phyloP scores from a whole-genome alignment of 2,329 filamentous ascomycete species.

The Sclerotiophoma versabilis region DNA sequence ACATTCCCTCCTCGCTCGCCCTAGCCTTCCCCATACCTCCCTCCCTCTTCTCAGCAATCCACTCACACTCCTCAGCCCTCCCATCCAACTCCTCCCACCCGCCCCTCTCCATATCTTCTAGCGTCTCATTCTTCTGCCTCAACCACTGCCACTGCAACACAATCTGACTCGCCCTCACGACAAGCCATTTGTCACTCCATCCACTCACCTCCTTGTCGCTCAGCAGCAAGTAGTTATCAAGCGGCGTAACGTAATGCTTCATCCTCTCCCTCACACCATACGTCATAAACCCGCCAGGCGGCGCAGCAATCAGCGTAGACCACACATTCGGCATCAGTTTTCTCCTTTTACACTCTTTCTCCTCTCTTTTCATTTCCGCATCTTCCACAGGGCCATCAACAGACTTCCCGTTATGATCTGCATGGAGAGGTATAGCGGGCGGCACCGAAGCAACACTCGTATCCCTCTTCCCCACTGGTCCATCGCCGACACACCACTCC shows the following conservation, averaged over 20 bases:
- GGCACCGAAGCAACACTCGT: conserved; percentile 17
- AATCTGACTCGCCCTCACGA: conserved; percentile 19
- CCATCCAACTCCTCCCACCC: conserved; percentile 36
- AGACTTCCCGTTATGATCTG: not conserved
- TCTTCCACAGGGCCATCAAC: not conserved
- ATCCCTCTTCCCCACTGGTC: conserved; percentile 11
- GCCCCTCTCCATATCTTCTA: conserved; percentile 34
- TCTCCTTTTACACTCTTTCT: not conserved
- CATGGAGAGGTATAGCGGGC: not conserved
- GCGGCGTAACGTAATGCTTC: conserved; percentile 38
- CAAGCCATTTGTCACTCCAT: conserved; percentile 21
- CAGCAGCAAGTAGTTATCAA: conserved; percentile 35
- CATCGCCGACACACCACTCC: conserved; percentile 26
- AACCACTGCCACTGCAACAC: conserved; percentile 41
- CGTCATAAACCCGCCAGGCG: conserved; percentile 21
- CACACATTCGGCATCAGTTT: conserved; percentile 29
- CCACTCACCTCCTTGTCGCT: conserved; percentile 25
- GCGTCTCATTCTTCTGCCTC: conserved; percentile 30
- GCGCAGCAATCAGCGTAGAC: conserved; percentile 34
- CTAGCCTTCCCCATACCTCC: not conserved
- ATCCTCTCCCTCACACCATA: conserved; percentile 32
- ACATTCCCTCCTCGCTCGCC: not conserved
- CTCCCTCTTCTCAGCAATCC: conserved; percentile 32
- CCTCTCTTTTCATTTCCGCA: no score
- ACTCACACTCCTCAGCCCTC: conserved; percentile 33